These are phyloP conservation scores for Hyaloperonospora brassicae DNA, from an alignment of 352 stramenopile genomes.

Conservation along the genomic window DNA sequence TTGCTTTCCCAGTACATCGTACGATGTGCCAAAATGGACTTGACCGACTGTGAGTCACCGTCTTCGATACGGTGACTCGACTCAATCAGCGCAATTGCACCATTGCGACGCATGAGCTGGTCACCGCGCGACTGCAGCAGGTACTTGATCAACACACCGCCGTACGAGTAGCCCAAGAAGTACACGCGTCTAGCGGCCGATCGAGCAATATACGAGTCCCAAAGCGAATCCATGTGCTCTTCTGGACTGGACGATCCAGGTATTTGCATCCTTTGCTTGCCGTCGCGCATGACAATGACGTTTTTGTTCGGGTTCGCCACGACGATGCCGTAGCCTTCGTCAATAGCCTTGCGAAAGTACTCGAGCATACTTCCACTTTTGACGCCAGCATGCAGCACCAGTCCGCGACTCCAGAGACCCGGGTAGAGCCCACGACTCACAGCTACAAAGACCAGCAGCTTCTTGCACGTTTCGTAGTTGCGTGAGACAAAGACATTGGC, in stretches of 20 bases:
- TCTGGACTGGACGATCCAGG: slow-evolving; percentile 75
- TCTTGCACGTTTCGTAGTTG: slow-evolving; percentile 76
- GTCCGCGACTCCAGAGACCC: slow-evolving; percentile 75
- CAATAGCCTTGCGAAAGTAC: slow-evolving; percentile 83
- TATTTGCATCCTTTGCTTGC: slow-evolving; percentile 77
- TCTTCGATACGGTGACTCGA: slow-evolving; percentile 83
- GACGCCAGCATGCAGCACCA: slow-evolving; percentile 81
- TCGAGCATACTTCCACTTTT: slow-evolving; percentile 84
- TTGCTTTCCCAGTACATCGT: slow-evolving; percentile 89
- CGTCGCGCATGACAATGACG: slow-evolving; percentile 71
- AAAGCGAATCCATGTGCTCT: slow-evolving; percentile 85
- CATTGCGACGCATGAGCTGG: slow-evolving; percentile 80
- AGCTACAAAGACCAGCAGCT: slow-evolving; percentile 80
- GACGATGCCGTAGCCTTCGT: slow-evolving; percentile 81
- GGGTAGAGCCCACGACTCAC: slow-evolving; percentile 75
- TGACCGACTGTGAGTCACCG: slow-evolving; percentile 79
- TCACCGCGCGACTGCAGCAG: slow-evolving; percentile 78
- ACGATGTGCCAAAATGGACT: slow-evolving; percentile 78
- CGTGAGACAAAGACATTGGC: slow-evolving; percentile 78
- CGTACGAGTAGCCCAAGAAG: slow-evolving; percentile 85
- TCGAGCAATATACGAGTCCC: slow-evolving; percentile 70
- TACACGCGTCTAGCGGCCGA: slow-evolving; percentile 63
- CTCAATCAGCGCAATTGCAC: slow-evolving; percentile 80
- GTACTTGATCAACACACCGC: slow-evolving; percentile 85
- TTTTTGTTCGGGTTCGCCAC: slow-evolving; percentile 89